Evolutionary conservation across 345 rosid genomes (phyloP).

Genomic region (Syzygium aqueum): DNA sequence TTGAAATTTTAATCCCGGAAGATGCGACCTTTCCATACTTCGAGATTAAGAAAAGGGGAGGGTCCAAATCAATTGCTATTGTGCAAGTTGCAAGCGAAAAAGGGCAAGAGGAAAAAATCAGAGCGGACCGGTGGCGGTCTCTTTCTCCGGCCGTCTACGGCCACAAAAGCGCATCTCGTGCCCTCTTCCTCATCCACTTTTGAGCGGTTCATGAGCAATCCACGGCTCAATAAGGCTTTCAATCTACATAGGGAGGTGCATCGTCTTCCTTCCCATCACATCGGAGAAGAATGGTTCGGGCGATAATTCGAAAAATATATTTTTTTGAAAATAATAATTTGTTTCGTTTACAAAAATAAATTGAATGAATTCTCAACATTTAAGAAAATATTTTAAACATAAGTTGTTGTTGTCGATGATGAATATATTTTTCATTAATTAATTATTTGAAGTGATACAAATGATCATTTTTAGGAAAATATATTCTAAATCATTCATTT

Average conservation of each 20-base stretch:
- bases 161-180: background rate
- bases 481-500: background rate
- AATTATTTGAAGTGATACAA: background rate
- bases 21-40: background rate
- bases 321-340: fast-evolving
- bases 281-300: fast-evolving
- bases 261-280: background rate
- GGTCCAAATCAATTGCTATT: background rate
- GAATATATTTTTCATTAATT: background rate
- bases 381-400: background rate
- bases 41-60: background rate
- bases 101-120: background rate
- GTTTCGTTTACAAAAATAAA: background rate
- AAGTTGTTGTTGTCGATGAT: background rate
- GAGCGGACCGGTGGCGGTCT: background rate
- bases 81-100: background rate
- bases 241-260: background rate
- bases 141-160: background rate
- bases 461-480: background rate
- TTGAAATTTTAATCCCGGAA: background rate
- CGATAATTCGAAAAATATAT: fast-evolving
- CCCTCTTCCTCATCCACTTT: background rate
- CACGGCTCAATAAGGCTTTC: background rate
- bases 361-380: fast-evolving
- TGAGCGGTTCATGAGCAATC: background rate